phyloP scores from a whole-genome alignment of 1,284 basidiomycete species.

The Lignosus rhinocerotis region DNA sequence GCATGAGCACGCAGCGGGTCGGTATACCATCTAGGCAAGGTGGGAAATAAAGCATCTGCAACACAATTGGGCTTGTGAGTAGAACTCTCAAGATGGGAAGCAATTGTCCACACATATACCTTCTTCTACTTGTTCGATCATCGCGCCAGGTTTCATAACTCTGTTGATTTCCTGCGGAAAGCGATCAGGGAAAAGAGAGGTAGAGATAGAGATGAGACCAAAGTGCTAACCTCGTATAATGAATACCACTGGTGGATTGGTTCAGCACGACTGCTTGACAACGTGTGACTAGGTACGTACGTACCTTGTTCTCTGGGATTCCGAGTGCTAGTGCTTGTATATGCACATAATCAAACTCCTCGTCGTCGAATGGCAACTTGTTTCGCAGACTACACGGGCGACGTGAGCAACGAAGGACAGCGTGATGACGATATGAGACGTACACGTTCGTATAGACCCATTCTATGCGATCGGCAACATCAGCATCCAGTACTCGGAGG shows the following conservation, averaged over 20 bases:
- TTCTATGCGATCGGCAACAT: conserved; percentile 54
- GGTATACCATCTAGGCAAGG: conserved; percentile 40
- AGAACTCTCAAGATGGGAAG: background rate
- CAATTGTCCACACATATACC: conserved; percentile 40
- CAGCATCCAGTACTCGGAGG: conserved; percentile 46
- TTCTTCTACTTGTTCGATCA: conserved; percentile 71
- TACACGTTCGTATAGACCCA: conserved; percentile 80
- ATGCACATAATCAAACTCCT: conserved; percentile 78
- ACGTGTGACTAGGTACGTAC: conserved; percentile 2
- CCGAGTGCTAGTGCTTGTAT: conserved; percentile 62
- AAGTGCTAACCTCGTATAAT: conserved; percentile 58
- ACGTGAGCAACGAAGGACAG: conserved; percentile 4
- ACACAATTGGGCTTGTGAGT: background rate
- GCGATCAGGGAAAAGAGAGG: too few relatives aligned
- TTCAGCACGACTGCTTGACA: conserved; percentile 4
- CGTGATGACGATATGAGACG: conserved; percentile 26
- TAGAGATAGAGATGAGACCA: background rate
- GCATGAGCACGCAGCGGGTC: conserved; percentile 33
- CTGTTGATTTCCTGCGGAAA: conserved; percentile 62
- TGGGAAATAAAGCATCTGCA: conserved; percentile 38
- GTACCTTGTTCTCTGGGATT: conserved; percentile 73
- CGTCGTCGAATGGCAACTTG: conserved; percentile 74
- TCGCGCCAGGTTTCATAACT: conserved; percentile 64
- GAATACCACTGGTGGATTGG: conserved; percentile 55
- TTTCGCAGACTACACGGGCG: conserved; percentile 57